A percentile compares a stretch with the other conserved stretches of the same genome.
Conservation (phyloP, 2,329 filamentous ascomycete genomes). For the Fusarium napiforme region DNA sequence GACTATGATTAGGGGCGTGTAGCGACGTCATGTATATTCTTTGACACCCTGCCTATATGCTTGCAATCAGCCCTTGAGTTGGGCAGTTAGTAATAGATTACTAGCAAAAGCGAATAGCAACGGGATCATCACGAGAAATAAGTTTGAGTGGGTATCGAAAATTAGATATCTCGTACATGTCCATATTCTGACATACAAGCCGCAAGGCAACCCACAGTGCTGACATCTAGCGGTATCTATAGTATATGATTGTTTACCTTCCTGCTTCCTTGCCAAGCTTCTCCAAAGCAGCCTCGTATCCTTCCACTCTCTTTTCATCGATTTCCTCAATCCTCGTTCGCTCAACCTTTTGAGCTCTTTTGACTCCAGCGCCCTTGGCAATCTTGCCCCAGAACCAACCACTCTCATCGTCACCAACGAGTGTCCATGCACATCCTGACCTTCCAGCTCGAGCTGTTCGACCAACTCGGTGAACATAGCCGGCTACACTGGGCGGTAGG, state of each 20-base stretch:
- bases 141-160: neutral
- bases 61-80: neutral
- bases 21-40: neutral
- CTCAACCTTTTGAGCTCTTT: conserved; percentile 58
- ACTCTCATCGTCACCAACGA: conserved; percentile 84
- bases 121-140: neutral
- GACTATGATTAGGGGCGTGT: neutral
- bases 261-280: conserved; percentile 70
- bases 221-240: conserved; percentile 4
- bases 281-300: conserved; percentile 68
- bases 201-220: neutral
- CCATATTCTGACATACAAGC: neutral
- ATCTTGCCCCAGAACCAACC: conserved; percentile 94
- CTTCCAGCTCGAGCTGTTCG: conserved; percentile 87
- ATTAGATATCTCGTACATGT: neutral
- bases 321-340: conserved; percentile 61
- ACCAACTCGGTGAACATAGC: conserved; percentile 92
- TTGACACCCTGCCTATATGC: neutral
- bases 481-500: conserved; percentile 80
- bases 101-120: neutral
- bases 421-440: conserved; percentile 82
- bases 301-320: conserved; percentile 56
- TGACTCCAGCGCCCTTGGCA: conserved; percentile 65
- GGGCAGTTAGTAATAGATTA: neutral
- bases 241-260: conserved; percentile 30